Evolutionary conservation across 129 eudicot genomes (phyloP).

Genomic region (Gnaphalium uliginosum): DNA sequence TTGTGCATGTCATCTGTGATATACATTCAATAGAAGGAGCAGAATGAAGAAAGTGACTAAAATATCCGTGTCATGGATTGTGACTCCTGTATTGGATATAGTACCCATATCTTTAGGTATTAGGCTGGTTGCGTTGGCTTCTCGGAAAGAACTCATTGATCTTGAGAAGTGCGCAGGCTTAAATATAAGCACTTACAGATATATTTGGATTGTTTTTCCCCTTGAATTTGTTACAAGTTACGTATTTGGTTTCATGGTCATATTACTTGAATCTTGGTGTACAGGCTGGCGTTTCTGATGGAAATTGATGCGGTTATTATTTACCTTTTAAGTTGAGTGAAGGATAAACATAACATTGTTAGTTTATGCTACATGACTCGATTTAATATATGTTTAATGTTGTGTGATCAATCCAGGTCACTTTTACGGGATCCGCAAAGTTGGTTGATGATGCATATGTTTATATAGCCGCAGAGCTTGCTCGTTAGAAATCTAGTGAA

Average conservation of each 20-base stretch:
- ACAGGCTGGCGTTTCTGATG: slow-evolving; percentile 88
- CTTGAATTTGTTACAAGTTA: no score
- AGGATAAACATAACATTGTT: no score
- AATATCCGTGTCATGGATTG: slow-evolving; percentile 56
- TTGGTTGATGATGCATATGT: slow-evolving; percentile 85
- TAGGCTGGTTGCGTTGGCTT: slow-evolving; percentile 73
- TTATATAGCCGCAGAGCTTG: slow-evolving; percentile 57
- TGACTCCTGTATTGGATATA: slow-evolving; percentile 66
- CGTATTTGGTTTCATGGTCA: no score
- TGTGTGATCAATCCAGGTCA: slow-evolving; percentile 40
- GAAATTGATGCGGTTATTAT: slow-evolving; percentile 64
- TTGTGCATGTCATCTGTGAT: neutral
- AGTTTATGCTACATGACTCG: no score
- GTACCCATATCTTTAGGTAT: slow-evolving; percentile 59
- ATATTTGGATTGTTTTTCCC: neutral
- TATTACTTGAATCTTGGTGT: no score
- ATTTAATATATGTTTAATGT: neutral
- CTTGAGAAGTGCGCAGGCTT: slow-evolving; percentile 74
- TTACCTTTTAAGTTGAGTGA: neutral
- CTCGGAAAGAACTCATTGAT: slow-evolving; percentile 72
- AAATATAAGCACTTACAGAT: slow-evolving; percentile 51
- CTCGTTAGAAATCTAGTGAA: slow-evolving; percentile 42
- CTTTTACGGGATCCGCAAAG: slow-evolving; percentile 80
- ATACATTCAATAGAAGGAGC: no score
- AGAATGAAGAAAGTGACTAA: no score